Evolutionary conservation across 2,329 filamentous ascomycete genomes (phyloP), one percentile per base, ranked within the genome.

Genomic region (Teratosphaeria pseudoeucalypti): DNA sequence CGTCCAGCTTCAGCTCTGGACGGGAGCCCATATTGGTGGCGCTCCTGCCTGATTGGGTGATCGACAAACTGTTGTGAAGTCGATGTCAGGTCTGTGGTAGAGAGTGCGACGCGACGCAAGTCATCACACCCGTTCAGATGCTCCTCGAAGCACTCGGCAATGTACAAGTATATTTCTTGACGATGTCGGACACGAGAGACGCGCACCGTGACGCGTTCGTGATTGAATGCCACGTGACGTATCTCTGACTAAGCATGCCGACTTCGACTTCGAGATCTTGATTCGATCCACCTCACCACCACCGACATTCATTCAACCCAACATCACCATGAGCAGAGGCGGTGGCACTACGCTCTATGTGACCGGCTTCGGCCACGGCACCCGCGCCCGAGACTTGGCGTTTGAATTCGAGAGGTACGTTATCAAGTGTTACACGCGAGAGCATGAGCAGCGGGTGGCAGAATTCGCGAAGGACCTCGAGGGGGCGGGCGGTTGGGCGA

Each of bases 341-440:
- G 77, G 78, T 61, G 88, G 90, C 70, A 95, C 89, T 63, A 97
- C 92, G 60, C 89, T 97, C 69, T 97, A 97, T 82, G 92, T 97
- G 78, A 96, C 92, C 74, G 94, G 94, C 84, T 99, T 99, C 79
- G 95, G 92, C 84, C 91, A 96, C 79, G 91, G 92, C 77, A 96
- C 92, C 77, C 90, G 94, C 82, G 91, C 94, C 77, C 90, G 94
- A 85, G 92, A 99, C 83, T 89, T 97, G 77, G 91, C 92, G 82
- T 96, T 95, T 89, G 92, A 97, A 84, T 97, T 97, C 89, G 92
- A 97, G 92, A 91, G 92, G 90, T 96, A 96, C 85, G 92, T 95
- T 83, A 54, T 43, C 29, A 26, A 64, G 55, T 58, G 56, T 57
- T 47, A 54, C 29, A 60, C 59, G 61, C 61, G 34, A 59, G 37